A percentile compares a stretch with the other conserved stretches of the same genome.
Evolutionary conservation across 2,329 filamentous ascomycete genomes (phyloP).

Genomic region (Emericellopsis atlantica): DNA sequence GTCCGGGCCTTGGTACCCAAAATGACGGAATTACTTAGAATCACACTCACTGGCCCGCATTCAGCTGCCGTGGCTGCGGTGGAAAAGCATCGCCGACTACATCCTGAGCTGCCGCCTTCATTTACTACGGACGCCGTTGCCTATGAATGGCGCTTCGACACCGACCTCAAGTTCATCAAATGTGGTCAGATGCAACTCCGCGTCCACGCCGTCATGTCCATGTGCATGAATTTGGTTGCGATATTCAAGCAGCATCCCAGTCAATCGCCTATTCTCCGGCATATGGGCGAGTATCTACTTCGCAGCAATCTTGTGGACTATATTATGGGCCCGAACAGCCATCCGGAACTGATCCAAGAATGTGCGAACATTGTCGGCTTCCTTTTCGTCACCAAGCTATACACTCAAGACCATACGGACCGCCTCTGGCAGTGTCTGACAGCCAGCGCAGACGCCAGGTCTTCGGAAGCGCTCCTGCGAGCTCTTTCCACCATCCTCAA

Average conservation of each 20-base stretch:
- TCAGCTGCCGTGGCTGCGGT: slow-evolving; percentile 17
- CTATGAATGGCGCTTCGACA: slow-evolving; percentile 56
- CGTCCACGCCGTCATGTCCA: slow-evolving; percentile 61
- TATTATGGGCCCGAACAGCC: slow-evolving; percentile 79
- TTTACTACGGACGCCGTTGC: slow-evolving; percentile 37
- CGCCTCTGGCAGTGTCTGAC: slow-evolving; percentile 74
- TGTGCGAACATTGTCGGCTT: slow-evolving; percentile 81
- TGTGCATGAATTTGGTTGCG: slow-evolving; percentile 58
- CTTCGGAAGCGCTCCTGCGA: slow-evolving; percentile 65
- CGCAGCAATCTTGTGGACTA: slow-evolving; percentile 68
- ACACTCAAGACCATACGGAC: slow-evolving; percentile 60
- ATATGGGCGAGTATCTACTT: slow-evolving; percentile 58
- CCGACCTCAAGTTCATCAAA: slow-evolving; percentile 59
- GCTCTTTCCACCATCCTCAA: slow-evolving; percentile 42
- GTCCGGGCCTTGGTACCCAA: slow-evolving; percentile 22
- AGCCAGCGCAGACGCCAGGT: slow-evolving; percentile 69
- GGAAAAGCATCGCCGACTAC: slow-evolving; percentile 10
- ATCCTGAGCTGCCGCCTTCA: slow-evolving; percentile 22
- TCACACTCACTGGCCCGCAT: slow-evolving; percentile 23
- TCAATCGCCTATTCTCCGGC: slow-evolving; percentile 40
- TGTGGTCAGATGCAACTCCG: slow-evolving; percentile 87
- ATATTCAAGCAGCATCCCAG: slow-evolving; percentile 32
- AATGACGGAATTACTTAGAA: slow-evolving; percentile 30
- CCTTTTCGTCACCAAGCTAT: slow-evolving; percentile 65
- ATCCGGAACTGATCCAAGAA: slow-evolving; percentile 76